These are phyloP conservation scores for Byssoonygena ceratinophila DNA, from an alignment of 2,329 filamentous ascomycete species.

Conservation along the genomic window DNA sequence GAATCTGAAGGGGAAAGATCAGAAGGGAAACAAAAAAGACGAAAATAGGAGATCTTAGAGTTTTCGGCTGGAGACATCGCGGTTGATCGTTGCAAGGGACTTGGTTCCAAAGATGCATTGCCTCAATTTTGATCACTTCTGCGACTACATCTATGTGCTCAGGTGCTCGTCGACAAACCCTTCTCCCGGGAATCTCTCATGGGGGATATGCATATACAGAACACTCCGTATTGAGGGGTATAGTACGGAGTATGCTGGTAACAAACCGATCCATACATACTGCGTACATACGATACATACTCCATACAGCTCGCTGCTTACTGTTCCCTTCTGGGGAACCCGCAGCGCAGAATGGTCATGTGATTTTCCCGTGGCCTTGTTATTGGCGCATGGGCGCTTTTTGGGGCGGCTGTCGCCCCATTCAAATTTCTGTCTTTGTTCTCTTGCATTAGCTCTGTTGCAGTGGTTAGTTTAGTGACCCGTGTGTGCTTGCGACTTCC, in stretches of 20 bases:
- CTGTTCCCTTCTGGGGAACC: slow-evolving; percentile 5
- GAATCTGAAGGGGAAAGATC: not conserved
- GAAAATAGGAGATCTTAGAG: not conserved
- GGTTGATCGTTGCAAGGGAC: not conserved
- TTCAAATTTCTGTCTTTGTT: slow-evolving; percentile 7
- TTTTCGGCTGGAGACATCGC: not conserved
- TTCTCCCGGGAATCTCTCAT: too few relatives aligned
- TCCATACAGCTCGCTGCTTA: too few relatives aligned
- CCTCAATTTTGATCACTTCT: not conserved
- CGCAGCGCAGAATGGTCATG: slow-evolving; percentile 14
- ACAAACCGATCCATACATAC: too few relatives aligned
- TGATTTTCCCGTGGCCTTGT: slow-evolving; percentile 4
- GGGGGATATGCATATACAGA: too few relatives aligned
- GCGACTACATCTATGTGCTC: not conserved
- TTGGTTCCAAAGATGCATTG: not conserved
- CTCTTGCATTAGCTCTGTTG: slow-evolving; percentile 6
- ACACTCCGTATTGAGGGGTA: too few relatives aligned
- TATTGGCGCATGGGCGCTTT: not conserved
- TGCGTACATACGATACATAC: too few relatives aligned
- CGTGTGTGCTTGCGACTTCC: too few relatives aligned
- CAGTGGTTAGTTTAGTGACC: too few relatives aligned
- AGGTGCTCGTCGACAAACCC: not conserved
- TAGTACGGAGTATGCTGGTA: too few relatives aligned
- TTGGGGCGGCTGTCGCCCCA: slow-evolving; percentile 5
- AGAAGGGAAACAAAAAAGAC: not conserved